phyloP scores from a whole-genome alignment of 208 protist genomes.

The Acanthamoeba healyi region DNA sequence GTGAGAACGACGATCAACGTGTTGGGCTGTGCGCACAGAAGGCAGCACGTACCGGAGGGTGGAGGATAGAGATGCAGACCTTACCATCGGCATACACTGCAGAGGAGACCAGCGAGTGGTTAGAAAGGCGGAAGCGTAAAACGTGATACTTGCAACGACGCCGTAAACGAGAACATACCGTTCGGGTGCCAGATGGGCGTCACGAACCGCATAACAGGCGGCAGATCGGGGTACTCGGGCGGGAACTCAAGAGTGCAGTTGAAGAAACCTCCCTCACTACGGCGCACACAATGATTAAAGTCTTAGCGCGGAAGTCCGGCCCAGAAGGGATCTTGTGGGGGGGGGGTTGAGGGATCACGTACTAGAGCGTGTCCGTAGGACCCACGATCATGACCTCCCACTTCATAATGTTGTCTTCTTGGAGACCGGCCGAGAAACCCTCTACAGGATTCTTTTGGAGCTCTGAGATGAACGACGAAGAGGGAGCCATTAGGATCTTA shows the following conservation, averaged over 20 bases:
- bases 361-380: conserved; percentile 91
- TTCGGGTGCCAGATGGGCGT: conserved; percentile 93
- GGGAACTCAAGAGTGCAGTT: conserved; percentile 87
- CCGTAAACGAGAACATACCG: conserved; percentile 77
- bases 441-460: conserved; percentile 88
- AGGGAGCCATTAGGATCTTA: background rate
- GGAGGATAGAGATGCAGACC: conserved; percentile 94
- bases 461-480: conserved; percentile 74
- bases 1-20: background rate
- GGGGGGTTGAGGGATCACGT: conserved; percentile 62
- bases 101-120: background rate
- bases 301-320: background rate
- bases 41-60: conserved; percentile 81
- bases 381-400: conserved; percentile 93
- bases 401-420: conserved; percentile 92
- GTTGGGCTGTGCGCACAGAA: conserved; percentile 72
- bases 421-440: conserved; percentile 90
- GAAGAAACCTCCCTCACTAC: conserved; percentile 91
- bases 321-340: background rate
- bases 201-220: conserved; percentile 91
- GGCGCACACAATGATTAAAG: conserved; percentile 11
- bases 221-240: conserved; percentile 87
- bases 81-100: conserved; percentile 89
- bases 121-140: too few species aligned
- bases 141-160: too few species aligned